A percentile compares a stretch with the other conserved stretches of the same genome.
These are phyloP conservation scores for Cicer cuneatum DNA, from an alignment of 306 rosid genomes.

Conservation along the genomic window DNA sequence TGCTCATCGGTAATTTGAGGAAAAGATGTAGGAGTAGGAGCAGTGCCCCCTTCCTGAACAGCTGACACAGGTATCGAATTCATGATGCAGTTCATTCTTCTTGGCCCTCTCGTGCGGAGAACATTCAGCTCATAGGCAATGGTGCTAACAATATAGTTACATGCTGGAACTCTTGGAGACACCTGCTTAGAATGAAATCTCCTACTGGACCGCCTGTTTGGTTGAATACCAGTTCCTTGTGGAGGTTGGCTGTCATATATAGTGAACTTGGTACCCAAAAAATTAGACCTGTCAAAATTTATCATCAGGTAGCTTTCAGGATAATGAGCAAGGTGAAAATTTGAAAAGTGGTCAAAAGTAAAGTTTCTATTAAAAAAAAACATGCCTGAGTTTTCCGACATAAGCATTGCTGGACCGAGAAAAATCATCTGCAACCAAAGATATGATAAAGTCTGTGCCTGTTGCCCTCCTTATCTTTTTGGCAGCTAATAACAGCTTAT, in stretches of 20 bases:
- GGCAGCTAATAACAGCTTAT: conserved; percentile 82
- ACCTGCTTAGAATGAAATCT: conserved; percentile 72
- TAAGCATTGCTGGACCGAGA: conserved; percentile 70
- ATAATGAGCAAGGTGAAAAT: conserved; percentile 4
- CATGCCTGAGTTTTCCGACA: conserved; percentile 82
- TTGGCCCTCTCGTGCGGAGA: conserved; percentile 75
- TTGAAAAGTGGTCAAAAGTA: background rate
- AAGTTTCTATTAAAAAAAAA: conserved; percentile 31
- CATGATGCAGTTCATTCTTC: conserved; percentile 80
- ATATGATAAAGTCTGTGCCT: conserved; percentile 66
- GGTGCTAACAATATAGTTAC: conserved; percentile 62
- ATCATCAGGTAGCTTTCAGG: conserved; percentile 37
- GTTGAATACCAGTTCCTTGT: conserved; percentile 43
- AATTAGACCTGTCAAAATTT: conserved; percentile 74
- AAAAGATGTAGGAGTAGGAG: conserved; percentile 69
- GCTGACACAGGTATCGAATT: conserved; percentile 70
- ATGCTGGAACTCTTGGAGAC: conserved; percentile 77
- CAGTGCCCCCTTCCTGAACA: conserved; percentile 76
- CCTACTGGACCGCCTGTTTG: conserved; percentile 51
- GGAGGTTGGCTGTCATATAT: conserved; percentile 71
- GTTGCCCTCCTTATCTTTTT: conserved; percentile 81
- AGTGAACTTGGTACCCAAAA: conserved; percentile 78
- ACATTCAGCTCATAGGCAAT: conserved; percentile 71
- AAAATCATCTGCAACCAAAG: conserved; percentile 73
- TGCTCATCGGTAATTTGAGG: conserved; percentile 51